These are phyloP conservation scores for Andrographis paniculata DNA, from an alignment of 305 asterid species.

Conservation along the genomic window DNA sequence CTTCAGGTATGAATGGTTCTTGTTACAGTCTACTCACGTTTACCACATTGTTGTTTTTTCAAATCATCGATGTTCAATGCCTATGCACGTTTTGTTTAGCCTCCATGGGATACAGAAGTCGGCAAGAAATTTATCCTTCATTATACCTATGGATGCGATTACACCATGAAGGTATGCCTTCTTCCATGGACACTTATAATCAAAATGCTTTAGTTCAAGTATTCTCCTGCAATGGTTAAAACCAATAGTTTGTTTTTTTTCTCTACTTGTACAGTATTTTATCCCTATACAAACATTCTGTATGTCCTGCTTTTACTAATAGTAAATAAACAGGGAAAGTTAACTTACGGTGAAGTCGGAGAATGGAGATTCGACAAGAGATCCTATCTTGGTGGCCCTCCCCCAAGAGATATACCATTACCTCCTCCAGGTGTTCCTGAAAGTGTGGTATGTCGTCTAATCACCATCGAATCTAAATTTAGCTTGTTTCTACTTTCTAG, in stretches of 20 bases:
- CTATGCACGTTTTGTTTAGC: background rate
- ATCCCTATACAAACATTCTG: background rate
- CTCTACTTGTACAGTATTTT: background rate
- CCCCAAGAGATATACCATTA: conserved; percentile 4
- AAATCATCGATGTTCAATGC: background rate
- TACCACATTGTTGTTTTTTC: background rate
- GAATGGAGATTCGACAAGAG: conserved; percentile 14
- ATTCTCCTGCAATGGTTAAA: background rate
- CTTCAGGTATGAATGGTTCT: background rate
- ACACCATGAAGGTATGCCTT: conserved; percentile 2
- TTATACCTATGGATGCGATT: conserved; percentile 12
- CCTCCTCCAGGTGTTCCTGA: conserved; percentile 16
- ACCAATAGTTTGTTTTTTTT: background rate
- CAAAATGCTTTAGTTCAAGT: background rate
- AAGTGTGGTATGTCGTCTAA: conserved; percentile 3
- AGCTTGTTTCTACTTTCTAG: background rate
- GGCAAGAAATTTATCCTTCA: conserved; percentile 11
- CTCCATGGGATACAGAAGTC: conserved; percentile 9
- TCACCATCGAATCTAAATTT: background rate
- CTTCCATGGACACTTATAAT: background rate
- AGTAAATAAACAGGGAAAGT: conserved; percentile 2
- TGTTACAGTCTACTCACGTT: background rate
- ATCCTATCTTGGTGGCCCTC: background rate
- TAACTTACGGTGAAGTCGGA: conserved; percentile 7
- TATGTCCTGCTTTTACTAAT: background rate